Base-by-base conservation (phyloP, 257 asterid species). In the Petunia axillaris region DNA sequence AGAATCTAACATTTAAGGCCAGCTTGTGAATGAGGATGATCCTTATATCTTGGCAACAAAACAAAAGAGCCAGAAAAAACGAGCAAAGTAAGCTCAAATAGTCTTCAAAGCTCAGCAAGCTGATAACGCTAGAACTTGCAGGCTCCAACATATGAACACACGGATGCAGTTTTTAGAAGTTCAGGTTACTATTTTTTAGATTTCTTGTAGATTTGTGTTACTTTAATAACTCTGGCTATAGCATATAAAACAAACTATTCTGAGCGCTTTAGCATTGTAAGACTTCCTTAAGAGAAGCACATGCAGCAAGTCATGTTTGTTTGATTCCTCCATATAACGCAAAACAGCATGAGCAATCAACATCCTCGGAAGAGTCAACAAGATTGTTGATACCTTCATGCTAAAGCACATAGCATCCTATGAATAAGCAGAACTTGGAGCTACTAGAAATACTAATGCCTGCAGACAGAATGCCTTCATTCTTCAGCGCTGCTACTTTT, bases 241-340 rank as follows among this genome's bases (percentile, higher is more conserved):
- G 73, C 9, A 38, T 64, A 39, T 38, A 64, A 64, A 64, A 5
- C 36, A 40, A 65, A 65, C 0, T 44, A 65, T 40, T 40, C 53
- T 39, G 53, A 65, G 73, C 36, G 74, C 2, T 4, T 2, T 14
- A 5, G 25, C 25, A 25, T 25, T 25, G 25, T 25, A 25, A 25
- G 53, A 25, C 77, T 70, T 70, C 77, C 59, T 25, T 25, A 70
- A 46, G 55, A 11, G 40, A 70, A 46, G 59, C 40, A 68, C 16
- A 68, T 68, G 58, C 76, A 68, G 58, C 58, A 68, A 67, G 76
- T 44, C 44, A 44, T 8, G 40, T 68, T 44, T 44, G 76, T 68
- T 68, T 2, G 35, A 6, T 39, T 64, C 50, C 25, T 44, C 48
- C 48, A 44, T 6, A 3, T 44, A 3, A 4, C 48, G 11, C 73